phyloP scores from a whole-genome alignment of 2,329 filamentous ascomycete species.

The Aspergillus aculeatus region DNA sequence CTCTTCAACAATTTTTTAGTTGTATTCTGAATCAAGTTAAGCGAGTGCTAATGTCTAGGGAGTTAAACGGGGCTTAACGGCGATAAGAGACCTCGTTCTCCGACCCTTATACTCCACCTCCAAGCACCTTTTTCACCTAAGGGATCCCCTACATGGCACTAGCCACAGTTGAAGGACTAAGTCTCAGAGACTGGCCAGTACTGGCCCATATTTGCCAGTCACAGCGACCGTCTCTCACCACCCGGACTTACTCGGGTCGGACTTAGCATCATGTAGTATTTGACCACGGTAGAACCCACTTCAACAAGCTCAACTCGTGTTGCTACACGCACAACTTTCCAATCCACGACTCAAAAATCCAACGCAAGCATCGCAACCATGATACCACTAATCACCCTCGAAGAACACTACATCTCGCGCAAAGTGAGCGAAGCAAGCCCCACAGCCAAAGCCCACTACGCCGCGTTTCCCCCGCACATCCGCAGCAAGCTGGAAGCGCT shows the following conservation, averaged over 20 bases:
- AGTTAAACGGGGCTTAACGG: background rate
- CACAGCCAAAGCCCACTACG: conserved; percentile 12
- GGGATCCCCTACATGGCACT: no score
- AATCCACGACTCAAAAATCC: background rate
- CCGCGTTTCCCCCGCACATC: conserved; percentile 14
- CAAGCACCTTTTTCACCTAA: background rate
- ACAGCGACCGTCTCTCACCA: background rate
- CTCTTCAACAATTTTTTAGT: no score
- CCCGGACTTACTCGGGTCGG: background rate
- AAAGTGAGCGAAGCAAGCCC: conserved; percentile 11
- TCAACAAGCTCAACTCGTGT: background rate
- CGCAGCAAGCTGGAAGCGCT: conserved; percentile 13
- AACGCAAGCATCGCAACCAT: conserved; percentile 1
- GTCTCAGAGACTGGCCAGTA: no score
- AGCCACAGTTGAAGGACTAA: no score
- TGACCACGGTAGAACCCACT: background rate
- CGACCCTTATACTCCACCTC: background rate
- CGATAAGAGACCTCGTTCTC: background rate
- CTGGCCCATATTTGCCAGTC: no score
- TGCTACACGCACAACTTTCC: background rate
- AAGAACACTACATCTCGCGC: conserved; percentile 20
- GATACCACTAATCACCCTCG: conserved; percentile 20
- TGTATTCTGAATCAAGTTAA: no score
- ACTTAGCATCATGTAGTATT: background rate
- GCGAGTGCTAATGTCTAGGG: no score